Evolutionary conservation across 139 green algal genomes (phyloP), one percentile per base, ranked within the genome.

Genomic region (Pleodorina starrii): DNA sequence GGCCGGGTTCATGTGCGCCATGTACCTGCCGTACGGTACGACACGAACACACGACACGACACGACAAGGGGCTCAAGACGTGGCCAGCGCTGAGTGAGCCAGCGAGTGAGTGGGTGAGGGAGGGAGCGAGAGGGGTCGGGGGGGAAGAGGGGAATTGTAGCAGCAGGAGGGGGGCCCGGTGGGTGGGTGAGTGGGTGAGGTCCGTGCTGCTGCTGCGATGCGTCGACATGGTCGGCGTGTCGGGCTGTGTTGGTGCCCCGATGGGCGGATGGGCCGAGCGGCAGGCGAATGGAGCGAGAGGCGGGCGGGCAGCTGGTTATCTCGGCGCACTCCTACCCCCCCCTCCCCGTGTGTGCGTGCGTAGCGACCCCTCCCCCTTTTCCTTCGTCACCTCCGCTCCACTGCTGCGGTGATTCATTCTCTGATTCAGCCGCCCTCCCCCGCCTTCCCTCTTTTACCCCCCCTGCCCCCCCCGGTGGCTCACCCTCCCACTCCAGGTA

Each of bases 1-100:
- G 80, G 96, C 94, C 1, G 96, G 96, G 91, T 98, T 98, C n/a
- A 85, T 29, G 23, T 69, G 78, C 36, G 78, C 2, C 38, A 57
- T 3, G 78, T 85, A 85, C 43, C 78, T 85, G 50, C 38, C 6
- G 66, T 72, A 72, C 66, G 27, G 59, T 32, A 32, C 59, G 27
- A 36, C 59, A n/a, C 6, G 27, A 71, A 11, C 6, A n/a, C 12
- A 57, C 48, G 48, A 12, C 48, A 57, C 12, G 11, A 57, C n/a
- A n/a, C n/a, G n/a, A n/a, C n/a, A n/a, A n/a, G n/a, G n/a, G n/a
- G n/a, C n/a, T n/a, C n/a, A n/a, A n/a, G n/a, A n/a, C n/a, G n/a
- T n/a, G n/a, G n/a, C n/a, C n/a, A n/a, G n/a, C n/a, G n/a, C n/a
- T n/a, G n/a, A n/a, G n/a, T n/a, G n/a, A n/a, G n/a, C n/a, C n/a